phyloP scores from a whole-genome alignment of 1,139 yeast species.

The Taphrina populina region DNA sequence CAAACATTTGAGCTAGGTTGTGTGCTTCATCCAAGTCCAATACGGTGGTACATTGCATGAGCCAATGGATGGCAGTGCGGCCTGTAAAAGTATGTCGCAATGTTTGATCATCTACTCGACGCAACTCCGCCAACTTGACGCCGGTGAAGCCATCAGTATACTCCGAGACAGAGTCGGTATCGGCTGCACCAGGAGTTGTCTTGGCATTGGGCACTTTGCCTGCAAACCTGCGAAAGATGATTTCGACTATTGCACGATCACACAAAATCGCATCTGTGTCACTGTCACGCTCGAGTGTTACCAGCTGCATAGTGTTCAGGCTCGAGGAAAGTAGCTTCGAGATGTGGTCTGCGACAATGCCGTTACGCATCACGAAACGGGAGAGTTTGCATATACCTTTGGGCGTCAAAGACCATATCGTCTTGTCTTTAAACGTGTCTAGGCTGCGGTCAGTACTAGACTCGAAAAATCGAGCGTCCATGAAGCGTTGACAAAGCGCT shows the following conservation, averaged over 20 bases:
- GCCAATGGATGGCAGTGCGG: slow-evolving; percentile 79
- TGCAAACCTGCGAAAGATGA: slow-evolving; percentile 63
- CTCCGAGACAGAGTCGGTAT: slow-evolving; percentile 40
- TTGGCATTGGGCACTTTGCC: slow-evolving; percentile 72
- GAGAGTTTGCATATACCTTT: slow-evolving; percentile 77
- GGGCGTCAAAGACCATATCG: slow-evolving; percentile 78
- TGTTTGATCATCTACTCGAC: slow-evolving; percentile 36
- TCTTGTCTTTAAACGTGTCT: slow-evolving; percentile 49
- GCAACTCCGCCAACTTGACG: slow-evolving; percentile 34
- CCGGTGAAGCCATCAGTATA: slow-evolving; percentile 38
- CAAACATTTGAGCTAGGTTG: slow-evolving; percentile 58
- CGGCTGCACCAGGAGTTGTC: slow-evolving; percentile 55
- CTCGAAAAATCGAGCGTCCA: slow-evolving; percentile 68
- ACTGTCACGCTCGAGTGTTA: slow-evolving; percentile 66
- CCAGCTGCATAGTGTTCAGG: slow-evolving; percentile 70
- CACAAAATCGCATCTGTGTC: slow-evolving; percentile 61
- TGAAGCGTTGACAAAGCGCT: slow-evolving; percentile 56
- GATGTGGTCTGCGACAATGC: slow-evolving; percentile 49
- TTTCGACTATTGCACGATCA: slow-evolving; percentile 63
- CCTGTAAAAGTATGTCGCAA: slow-evolving; percentile 63
- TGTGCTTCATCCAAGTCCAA: slow-evolving; percentile 60
- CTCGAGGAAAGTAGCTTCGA: slow-evolving; percentile 56
- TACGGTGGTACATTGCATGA: slow-evolving; percentile 82
- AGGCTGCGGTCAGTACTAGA: slow-evolving; percentile 73
- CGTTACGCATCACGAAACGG: slow-evolving; percentile 59